Evolutionary conservation across 345 rosid species (phyloP).

Genomic region (Salix suchowensis): DNA sequence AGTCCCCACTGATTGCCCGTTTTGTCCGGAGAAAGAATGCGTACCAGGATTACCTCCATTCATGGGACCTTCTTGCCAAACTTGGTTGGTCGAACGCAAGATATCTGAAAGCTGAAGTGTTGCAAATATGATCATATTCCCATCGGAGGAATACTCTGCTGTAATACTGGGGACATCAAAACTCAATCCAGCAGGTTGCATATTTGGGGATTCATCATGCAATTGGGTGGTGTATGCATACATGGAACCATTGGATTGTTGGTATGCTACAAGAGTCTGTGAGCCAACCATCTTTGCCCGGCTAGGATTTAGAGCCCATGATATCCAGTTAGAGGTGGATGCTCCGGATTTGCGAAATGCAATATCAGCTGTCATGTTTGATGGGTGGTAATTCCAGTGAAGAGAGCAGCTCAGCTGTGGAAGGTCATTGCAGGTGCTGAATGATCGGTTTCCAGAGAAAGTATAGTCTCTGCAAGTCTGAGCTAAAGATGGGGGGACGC

Average conservation of each 20-base stretch:
- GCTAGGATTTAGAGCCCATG: constrained; percentile 70
- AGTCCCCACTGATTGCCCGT: constrained; percentile 27
- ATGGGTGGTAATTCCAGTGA: constrained; percentile 52
- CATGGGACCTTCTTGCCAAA: constrained; percentile 70
- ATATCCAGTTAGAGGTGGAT: constrained; percentile 37
- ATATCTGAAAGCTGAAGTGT: constrained; percentile 37
- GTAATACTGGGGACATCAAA: constrained; percentile 40
- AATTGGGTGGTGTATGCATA: constrained; percentile 38
- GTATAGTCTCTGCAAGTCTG: constrained; percentile 34
- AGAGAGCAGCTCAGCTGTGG: constrained; percentile 46
- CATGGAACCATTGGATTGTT: constrained; percentile 31
- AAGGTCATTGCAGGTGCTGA: constrained; percentile 38
- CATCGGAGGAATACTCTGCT: constrained; percentile 15
- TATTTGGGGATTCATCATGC: background rate
- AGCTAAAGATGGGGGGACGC: constrained; percentile 14
- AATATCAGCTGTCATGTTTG: constrained; percentile 40
- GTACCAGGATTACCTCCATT: rapidly evolving
- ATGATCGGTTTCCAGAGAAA: constrained; percentile 32
- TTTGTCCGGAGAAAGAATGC: constrained; percentile 27
- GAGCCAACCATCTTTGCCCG: constrained; percentile 39
- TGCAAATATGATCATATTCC: constrained; percentile 60
- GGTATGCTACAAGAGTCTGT: constrained; percentile 61
- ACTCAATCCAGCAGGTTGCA: constrained; percentile 30
- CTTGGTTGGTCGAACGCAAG: constrained; percentile 36
- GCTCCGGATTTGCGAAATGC: constrained; percentile 55